Conservation (phyloP, 805 yeast genomes). For the Yamadazyma olivae region DNA sequence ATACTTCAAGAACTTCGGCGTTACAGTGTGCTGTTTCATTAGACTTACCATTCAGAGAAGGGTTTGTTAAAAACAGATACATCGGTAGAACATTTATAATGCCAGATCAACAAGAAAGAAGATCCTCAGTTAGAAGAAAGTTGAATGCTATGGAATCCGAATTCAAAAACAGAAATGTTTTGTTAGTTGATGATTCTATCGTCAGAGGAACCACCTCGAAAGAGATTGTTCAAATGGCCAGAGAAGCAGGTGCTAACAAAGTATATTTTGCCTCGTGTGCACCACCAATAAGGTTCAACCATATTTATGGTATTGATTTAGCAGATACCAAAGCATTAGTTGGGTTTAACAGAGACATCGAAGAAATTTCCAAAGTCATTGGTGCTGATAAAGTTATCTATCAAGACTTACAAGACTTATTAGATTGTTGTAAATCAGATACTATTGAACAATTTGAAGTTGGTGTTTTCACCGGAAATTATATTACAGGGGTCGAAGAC, state of each 20-base stretch:
- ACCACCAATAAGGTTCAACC: constrained; percentile 95
- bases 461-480: constrained; percentile 94
- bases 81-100: constrained; percentile 97
- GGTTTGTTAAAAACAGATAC: constrained; percentile 93
- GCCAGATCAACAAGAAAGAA: constrained; percentile 96
- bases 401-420: constrained; percentile 79
- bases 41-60: constrained; percentile 87
- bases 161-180: constrained; percentile 78
- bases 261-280: constrained; percentile 98
- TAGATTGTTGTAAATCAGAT: constrained; percentile 67
- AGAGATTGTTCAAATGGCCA: constrained; percentile 97
- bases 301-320: constrained; percentile 94
- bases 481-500: constrained; percentile 92
- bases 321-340: constrained; percentile 94
- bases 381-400: constrained; percentile 92
- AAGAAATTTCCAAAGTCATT: constrained; percentile 69
- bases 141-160: constrained; percentile 95
- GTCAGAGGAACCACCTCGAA: constrained; percentile 97
- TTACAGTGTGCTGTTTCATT: constrained; percentile 84
- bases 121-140: constrained; percentile 90
- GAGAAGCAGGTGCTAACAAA: constrained; percentile 93
- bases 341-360: constrained; percentile 74
- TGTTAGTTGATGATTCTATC: constrained; percentile 93
- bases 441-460: constrained; percentile 72
- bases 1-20: constrained; percentile 95